Evolutionary conservation across 176 grass and related monocot species (phyloP), one percentile per base, ranked within the genome.

Genomic region (Musa beccarii): DNA sequence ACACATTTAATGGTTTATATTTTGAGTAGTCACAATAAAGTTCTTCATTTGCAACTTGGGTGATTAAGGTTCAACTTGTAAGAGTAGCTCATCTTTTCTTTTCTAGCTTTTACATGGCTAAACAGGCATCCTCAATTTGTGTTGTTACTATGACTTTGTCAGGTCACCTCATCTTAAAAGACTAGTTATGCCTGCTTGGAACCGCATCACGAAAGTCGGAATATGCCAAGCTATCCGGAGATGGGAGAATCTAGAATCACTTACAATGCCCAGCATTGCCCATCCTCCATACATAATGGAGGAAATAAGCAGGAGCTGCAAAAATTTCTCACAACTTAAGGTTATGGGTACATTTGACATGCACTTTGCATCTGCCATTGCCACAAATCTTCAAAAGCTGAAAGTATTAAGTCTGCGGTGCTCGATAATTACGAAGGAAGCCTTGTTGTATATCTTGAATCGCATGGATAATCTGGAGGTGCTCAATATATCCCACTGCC

Each of bases 151-250:
- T 49, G 3, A 81, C 51, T 53, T 79, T 23, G 84, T 57, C 82
- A 99, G 95, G 76, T 94, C 82, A 79, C 88, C 88, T 51, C 75
- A 87, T 80, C 71, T 99, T 54, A 92, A 85, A 77, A 81, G 90
- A 51, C 77, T 99, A 49, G 90, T 99, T 62, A 94, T 99, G 91
- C 95, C 90, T 69, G 95, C 95, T 59, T 99, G 95, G 95, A 89
- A 99, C 79, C 91, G 90, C 61, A 92, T 99, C 70, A 84, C 95
- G 24, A 89, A 73, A 69, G 12, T 26, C 11, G 91, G 81, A 59
- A 92, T 99, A 63, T 86, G 88, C 72, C 78, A 84, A 66, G 95
- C 91, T 71, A 99, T 99, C 78, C 82, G 78, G 51, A 85, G 83
- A 28, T 94, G 86, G 95, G 84, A 81, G 50, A 69, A 89, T 56